phyloP scores from a whole-genome alignment of 331 rosid genomes.

The Erythrophleum ivorense region DNA sequence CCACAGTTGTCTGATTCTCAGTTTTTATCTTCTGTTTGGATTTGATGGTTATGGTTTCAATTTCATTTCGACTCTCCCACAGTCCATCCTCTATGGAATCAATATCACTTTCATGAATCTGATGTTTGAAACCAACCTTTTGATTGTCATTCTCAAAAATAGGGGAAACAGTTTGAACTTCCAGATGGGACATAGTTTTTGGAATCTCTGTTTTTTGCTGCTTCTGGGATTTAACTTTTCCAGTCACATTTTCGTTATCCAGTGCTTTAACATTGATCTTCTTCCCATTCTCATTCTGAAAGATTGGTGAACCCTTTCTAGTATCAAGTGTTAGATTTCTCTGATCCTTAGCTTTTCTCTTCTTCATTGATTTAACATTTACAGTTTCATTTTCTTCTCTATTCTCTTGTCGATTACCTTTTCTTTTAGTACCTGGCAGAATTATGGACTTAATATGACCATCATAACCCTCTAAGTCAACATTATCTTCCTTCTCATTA shows the following conservation, averaged over 20 bases:
- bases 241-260: background rate
- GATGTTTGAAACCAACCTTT: background rate
- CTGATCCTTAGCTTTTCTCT: background rate
- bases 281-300: background rate
- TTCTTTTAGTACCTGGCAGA: background rate
- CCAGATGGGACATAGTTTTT: background rate
- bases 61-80: background rate
- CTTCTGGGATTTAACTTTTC: background rate
- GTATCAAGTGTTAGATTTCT: background rate
- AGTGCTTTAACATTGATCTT: background rate
- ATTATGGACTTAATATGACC: background rate
- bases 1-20: background rate
- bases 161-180: background rate
- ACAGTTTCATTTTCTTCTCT: background rate
- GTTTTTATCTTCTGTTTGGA: background rate
- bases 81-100: background rate
- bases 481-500: background rate
- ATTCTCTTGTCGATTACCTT: constrained; percentile 5
- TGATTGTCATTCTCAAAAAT: background rate
- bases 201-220: background rate
- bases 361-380: background rate
- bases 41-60: background rate
- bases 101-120: background rate
- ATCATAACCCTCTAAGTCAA: background rate
- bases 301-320: background rate